A percentile compares a stretch with the other conserved stretches of the same genome.
These are phyloP conservation scores for Verticillium klebahnii DNA, from an alignment of 2,329 filamentous ascomycete genomes.

Conservation along the genomic window DNA sequence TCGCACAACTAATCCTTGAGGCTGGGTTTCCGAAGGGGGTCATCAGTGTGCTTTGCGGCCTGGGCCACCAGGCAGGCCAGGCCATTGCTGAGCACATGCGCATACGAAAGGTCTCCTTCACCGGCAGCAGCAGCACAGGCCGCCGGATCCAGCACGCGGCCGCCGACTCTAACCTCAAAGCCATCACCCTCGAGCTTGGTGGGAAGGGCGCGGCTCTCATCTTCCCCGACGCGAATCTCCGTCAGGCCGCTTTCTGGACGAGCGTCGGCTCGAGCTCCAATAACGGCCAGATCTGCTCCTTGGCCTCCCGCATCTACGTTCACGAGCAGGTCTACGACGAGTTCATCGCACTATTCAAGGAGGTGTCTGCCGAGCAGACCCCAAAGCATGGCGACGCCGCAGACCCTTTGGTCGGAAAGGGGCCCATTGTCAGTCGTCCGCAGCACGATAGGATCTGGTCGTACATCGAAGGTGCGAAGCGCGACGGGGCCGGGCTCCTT, in stretches of 20 bases:
- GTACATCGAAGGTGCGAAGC: slow-evolving; percentile 27
- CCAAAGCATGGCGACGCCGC: slow-evolving; percentile 44
- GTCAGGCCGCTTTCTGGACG: slow-evolving; percentile 26
- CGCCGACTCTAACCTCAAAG: slow-evolving; percentile 52
- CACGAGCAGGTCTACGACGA: slow-evolving; percentile 6
- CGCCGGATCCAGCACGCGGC: slow-evolving; percentile 40
- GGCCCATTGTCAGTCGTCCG: slow-evolving; percentile 36
- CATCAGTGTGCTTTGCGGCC: slow-evolving; percentile 50
- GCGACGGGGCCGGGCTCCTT: slow-evolving; percentile 16
- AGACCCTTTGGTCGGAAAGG: slow-evolving; percentile 52
- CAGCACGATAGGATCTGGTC: slow-evolving; percentile 32
- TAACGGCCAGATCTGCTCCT: slow-evolving; percentile 11
- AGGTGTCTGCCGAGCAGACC: slow-evolving; percentile 18
- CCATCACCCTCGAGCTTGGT: slow-evolving; percentile 57
- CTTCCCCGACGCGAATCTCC: slow-evolving; percentile 51
- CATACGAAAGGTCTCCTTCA: slow-evolving; percentile 62
- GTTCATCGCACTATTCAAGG: slow-evolving; percentile 2
- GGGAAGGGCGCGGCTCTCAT: slow-evolving; percentile 60
- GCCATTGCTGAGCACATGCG: slow-evolving; percentile 53
- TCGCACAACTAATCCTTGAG: slow-evolving; percentile 51
- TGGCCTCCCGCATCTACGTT: slow-evolving; percentile 18
- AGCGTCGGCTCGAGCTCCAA: slow-evolving; percentile 13
- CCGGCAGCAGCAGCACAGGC: slow-evolving; percentile 54
- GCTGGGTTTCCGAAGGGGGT: slow-evolving; percentile 56
- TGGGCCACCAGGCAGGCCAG: slow-evolving; percentile 56